These are phyloP conservation scores for Albizia julibrissin DNA, from an alignment of 306 rosid species.

Conservation along the genomic window DNA sequence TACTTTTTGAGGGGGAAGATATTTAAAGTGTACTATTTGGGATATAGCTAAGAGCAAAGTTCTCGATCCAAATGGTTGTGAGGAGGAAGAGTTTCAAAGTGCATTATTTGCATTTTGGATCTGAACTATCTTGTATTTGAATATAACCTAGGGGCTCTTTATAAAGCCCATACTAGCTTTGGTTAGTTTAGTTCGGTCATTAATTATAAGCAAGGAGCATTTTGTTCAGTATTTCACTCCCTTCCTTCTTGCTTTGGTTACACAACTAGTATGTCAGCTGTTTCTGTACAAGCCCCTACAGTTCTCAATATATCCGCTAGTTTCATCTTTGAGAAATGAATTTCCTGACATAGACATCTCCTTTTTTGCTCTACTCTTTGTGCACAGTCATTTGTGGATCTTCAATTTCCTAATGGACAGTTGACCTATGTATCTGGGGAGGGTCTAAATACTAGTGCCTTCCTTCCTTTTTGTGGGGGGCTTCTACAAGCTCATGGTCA, in stretches of 20 bases:
- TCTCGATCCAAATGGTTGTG: neutral
- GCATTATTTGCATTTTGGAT: neutral
- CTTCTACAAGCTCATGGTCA: slow-evolving; percentile 99
- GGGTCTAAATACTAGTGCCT: slow-evolving; percentile 89
- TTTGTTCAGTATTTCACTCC: neutral
- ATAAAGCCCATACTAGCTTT: neutral
- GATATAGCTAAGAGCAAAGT: neutral
- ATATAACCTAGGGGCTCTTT: neutral
- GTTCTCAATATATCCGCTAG: slow-evolving; percentile 1
- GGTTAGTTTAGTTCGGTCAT: neutral
- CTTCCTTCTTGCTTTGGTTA: neutral
- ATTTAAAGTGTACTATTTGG: neutral
- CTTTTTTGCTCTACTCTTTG: slow-evolving; percentile 9
- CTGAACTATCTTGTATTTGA: neutral
- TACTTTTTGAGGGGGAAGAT: neutral
- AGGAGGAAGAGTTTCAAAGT: neutral
- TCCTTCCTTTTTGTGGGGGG: slow-evolving; percentile 87
- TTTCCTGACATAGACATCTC: slow-evolving; percentile 6
- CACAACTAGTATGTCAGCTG: neutral
- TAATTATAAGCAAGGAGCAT: neutral
- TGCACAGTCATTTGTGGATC: slow-evolving; percentile 88
- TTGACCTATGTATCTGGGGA: slow-evolving; percentile 91
- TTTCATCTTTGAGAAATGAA: slow-evolving; percentile 19
- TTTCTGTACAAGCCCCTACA: neutral
- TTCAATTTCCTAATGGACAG: slow-evolving; percentile 98